Percentiles rank a stretch among this genome's conserved stretches.
Conservation (phyloP, 495 filamentous ascomycete genomes). For the Aspergillus bridgeri region DNA sequence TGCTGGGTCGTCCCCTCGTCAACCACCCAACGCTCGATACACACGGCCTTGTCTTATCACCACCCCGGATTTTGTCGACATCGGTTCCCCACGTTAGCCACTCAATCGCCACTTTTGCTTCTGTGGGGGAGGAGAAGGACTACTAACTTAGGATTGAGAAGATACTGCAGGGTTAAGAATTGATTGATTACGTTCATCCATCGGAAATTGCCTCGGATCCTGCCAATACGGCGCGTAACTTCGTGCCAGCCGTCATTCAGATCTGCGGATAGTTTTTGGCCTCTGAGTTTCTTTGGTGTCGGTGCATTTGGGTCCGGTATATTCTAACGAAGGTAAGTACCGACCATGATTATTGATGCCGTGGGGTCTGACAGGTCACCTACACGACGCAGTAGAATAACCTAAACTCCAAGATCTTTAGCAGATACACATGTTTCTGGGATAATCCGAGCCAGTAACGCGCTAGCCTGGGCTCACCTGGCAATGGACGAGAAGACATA, state of each 20-base stretch:
- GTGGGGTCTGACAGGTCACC: background rate
- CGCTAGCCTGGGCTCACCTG: constrained; percentile 13
- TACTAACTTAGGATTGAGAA: background rate
- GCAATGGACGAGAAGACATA: constrained; percentile 18
- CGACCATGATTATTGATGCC: no score
- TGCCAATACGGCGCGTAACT: background rate
- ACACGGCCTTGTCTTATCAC: background rate
- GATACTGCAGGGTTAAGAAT: background rate
- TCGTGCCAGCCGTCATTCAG: background rate
- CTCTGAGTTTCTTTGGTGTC: no score
- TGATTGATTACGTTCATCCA: background rate
- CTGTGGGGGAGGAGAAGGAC: background rate
- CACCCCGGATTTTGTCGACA: background rate
- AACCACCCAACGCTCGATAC: background rate
- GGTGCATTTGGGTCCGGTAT: no score
- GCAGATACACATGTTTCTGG: constrained; percentile 5
- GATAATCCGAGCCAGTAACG: background rate
- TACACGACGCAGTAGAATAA: background rate
- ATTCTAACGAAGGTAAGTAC: no score
- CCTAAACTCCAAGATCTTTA: background rate
- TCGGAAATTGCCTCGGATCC: background rate
- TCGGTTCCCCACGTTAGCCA: background rate
- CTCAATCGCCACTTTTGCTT: background rate
- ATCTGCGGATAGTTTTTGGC: background rate
- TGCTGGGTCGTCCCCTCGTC: background rate